Evolutionary conservation across 2,329 filamentous ascomycete species (phyloP), one percentile per base, ranked within the genome.

Genomic region (Phaeoacremonium minimum): DNA sequence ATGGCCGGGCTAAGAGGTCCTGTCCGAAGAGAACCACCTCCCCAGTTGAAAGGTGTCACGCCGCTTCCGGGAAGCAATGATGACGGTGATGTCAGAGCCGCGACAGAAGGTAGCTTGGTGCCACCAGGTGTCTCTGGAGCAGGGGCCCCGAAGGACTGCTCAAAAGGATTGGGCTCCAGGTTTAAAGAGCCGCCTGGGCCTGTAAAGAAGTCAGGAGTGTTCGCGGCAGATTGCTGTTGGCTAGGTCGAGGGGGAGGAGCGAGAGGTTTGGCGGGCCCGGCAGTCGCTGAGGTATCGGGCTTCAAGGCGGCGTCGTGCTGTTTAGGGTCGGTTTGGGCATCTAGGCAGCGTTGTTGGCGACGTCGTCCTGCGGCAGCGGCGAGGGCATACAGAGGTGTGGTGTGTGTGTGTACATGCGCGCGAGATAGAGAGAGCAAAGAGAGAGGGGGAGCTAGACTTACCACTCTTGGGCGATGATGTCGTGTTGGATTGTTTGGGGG

Each of bases 1-100:
- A 98, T 97, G 46, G 91, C 93, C 67, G 93, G 93, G 63, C 93
- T 97, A 48, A 98, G 66, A 29, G 93, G 93, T 50, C 93, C 93
- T 42, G 89, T 90, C 47, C 93, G 83, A 53, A 98, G 70, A 31
- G 89, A 95, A 50, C 89, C 83, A 47, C 79, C 77, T 48, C 75
- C 75, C 89, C 90, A 96, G 61, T 85, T 82, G 55, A 85, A 86
- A 15, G 81, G 77, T 22, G 79, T 85, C 37, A 80, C 80, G 46
- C 80, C 87, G 51, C 77, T 77, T 46, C 85, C 87, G 32, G 83
- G 83, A 19, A 88, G 66, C 15, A 94, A 76, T 15, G 88, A 80
- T 31, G 88, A 88, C 6, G 93, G 91, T 32, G 93, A 97, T 16
- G 93, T 94, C 51, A 98, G 75, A 45, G 89, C 78, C 32, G 89